These are phyloP conservation scores for Ephemerocybe angulata DNA, from an alignment of 768 basidiomycete species.

Conservation along the genomic window DNA sequence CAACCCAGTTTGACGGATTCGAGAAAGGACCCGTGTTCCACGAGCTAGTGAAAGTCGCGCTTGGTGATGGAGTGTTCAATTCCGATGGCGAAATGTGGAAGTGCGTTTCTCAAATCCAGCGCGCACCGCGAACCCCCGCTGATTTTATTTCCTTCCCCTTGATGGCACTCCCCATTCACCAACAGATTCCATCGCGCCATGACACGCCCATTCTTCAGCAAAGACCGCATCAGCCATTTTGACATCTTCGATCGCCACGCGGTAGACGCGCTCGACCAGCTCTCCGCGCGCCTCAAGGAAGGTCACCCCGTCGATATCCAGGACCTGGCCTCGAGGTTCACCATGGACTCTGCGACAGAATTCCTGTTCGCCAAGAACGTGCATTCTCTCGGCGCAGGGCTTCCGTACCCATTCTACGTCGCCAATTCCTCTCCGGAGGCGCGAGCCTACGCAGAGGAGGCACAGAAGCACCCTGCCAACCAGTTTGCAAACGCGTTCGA, in stretches of 20 bases:
- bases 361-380: conserved; percentile 58
- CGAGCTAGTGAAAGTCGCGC: conserved; percentile 23
- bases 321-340: conserved; percentile 49
- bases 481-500: conserved; percentile 40
- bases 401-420: conserved; percentile 41
- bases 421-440: conserved; percentile 2
- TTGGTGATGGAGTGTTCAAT: conserved; percentile 53
- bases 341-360: conserved; percentile 60
- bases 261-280: conserved; percentile 39
- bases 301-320: conserved; percentile 58
- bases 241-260: conserved; percentile 53
- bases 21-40: conserved; percentile 28
- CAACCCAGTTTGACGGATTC: conserved; percentile 39
- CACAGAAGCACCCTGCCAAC: neutral
- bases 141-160: neutral
- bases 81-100: too few relatives aligned
- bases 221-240: conserved; percentile 50
- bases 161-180: neutral
- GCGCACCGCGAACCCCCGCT: neutral
- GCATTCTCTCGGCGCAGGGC: conserved; percentile 42
- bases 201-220: conserved; percentile 59
- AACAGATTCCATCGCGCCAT: conserved; percentile 58
- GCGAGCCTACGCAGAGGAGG: too few relatives aligned
- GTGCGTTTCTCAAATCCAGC: too few relatives aligned
- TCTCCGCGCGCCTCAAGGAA: conserved; percentile 38